Evolutionary conservation across 2,329 filamentous ascomycete species (phyloP), one percentile per base, ranked within the genome.

Genomic region (Sporothrix inflata): DNA sequence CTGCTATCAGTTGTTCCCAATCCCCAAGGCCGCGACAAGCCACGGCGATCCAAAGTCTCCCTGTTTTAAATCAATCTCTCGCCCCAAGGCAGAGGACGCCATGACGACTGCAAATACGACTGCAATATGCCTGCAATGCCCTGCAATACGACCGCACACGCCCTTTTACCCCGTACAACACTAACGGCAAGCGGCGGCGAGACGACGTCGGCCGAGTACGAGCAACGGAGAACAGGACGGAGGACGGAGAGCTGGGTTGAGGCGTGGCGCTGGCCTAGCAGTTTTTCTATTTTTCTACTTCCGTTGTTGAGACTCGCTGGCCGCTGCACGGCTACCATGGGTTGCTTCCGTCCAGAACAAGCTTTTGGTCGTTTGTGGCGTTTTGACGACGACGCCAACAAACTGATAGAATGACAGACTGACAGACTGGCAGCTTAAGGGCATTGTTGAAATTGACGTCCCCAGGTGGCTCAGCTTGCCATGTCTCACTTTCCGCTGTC

Each of bases 281-380:
- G n/a, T n/a, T n/a, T n/a, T n/a, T n/a, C 8, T 14, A 3, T 30
- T 60, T 60, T 38, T 34, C 53, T 1, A 38, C 27, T 60, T 60
- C 4, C 1, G 7, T 24, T 14, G 38, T 24, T 63, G 57, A 63
- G 34, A n/a, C 57, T 63, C 57, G 57, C n/a, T 42, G 57, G 34
- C 57, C 11, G 38, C 34, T 63, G 57, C 57, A 63, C 57, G 38
- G 57, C 57, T 63, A 42, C 57, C n/a, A 42, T 21, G 57, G 57
- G 53, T 24, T 34, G 34, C n/a, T 63, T 63, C 57, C 38, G 57
- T 57, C 53, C 24, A 61, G 27, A 61, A 42, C 38, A 63, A 63
- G 38, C n/a, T 19, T 63, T 45, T 63, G 34, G 34, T 11, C 24
- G 3, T 14, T 7, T 65, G 57, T 42, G 60, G 38, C 60, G 60